Evolutionary conservation across 2,329 filamentous ascomycete species (phyloP).

Genomic region (Cercospora sp.): DNA sequence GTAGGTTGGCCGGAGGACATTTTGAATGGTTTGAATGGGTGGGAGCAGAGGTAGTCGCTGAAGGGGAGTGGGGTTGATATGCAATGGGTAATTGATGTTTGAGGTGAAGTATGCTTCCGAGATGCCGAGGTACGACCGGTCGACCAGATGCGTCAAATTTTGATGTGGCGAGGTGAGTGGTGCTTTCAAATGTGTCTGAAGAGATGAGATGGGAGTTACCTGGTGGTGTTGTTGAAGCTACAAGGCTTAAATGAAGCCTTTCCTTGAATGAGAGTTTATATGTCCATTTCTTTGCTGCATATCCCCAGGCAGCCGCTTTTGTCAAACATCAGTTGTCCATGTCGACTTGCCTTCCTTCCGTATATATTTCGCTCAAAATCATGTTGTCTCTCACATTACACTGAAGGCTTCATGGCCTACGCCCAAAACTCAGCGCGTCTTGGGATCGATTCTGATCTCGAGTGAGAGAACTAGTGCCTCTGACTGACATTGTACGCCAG

Average conservation of each 20-base stretch:
- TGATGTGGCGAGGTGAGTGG: neutral
- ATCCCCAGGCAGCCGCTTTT: neutral
- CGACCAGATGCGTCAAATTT: neutral
- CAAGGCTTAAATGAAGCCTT: neutral
- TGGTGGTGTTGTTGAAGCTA: neutral
- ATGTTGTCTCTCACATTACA: neutral
- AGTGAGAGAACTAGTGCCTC: neutral
- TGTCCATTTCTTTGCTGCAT: neutral
- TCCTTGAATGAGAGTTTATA: neutral
- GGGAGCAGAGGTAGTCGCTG: neutral
- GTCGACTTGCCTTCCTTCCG: neutral
- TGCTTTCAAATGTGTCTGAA: neutral
- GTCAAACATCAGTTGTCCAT: neutral
- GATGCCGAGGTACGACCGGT: neutral
- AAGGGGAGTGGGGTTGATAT: neutral
- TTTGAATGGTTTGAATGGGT: neutral
- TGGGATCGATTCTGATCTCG: neutral
- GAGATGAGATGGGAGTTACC: neutral
- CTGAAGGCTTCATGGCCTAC: neutral
- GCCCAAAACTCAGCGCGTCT: too few relatives aligned
- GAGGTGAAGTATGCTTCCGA: neutral
- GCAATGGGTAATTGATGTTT: neutral
- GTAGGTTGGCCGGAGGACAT: conserved; percentile 13
- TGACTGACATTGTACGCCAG: neutral
- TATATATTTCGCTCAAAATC: neutral